A percentile compares a stretch with the other conserved stretches of the same genome.
Conservation (phyloP, 176 grass and related monocot genomes). For the sorghum (Sorghum bicolor) region DNA sequence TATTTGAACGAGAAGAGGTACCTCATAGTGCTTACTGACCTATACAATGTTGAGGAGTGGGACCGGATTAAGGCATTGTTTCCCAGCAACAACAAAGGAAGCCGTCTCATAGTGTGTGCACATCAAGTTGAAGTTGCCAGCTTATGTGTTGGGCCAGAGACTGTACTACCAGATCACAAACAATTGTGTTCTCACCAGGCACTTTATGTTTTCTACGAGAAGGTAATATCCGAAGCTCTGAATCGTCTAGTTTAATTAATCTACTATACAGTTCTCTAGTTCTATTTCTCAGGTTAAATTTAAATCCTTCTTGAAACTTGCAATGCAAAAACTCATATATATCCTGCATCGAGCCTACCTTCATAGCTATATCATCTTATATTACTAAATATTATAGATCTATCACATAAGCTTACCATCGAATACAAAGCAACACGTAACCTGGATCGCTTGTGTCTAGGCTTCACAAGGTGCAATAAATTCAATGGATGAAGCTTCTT, state of each 20-base stretch:
- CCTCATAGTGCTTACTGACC: slow-evolving; percentile 16
- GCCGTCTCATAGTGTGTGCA: slow-evolving; percentile 21
- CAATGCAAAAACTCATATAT: too few relatives aligned
- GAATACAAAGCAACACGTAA: too few relatives aligned
- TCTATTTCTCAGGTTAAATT: too few relatives aligned
- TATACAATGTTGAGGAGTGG: slow-evolving; percentile 10
- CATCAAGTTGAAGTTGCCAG: not conserved
- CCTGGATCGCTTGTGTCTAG: too few relatives aligned
- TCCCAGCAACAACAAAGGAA: not conserved
- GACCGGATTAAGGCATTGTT: not conserved
- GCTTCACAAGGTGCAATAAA: too few relatives aligned
- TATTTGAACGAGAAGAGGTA: not conserved
- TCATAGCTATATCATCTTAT: too few relatives aligned
- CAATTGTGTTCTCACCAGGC: not conserved
- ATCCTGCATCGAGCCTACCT: too few relatives aligned
- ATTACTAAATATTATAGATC: too few relatives aligned
- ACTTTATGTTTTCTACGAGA: not conserved
- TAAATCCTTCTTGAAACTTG: too few relatives aligned
- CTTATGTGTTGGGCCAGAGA: not conserved
- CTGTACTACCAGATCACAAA: accelerated
- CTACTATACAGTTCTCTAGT: too few relatives aligned
- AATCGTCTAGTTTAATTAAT: not conserved
- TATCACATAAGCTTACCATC: too few relatives aligned
- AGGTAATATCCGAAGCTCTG: not conserved
- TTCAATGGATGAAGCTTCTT: too few relatives aligned